Percentiles rank a stretch among this genome's conserved stretches.
These are phyloP conservation scores for Forsythia viridissima DNA, from an alignment of 257 asterid species.

Conservation along the genomic window DNA sequence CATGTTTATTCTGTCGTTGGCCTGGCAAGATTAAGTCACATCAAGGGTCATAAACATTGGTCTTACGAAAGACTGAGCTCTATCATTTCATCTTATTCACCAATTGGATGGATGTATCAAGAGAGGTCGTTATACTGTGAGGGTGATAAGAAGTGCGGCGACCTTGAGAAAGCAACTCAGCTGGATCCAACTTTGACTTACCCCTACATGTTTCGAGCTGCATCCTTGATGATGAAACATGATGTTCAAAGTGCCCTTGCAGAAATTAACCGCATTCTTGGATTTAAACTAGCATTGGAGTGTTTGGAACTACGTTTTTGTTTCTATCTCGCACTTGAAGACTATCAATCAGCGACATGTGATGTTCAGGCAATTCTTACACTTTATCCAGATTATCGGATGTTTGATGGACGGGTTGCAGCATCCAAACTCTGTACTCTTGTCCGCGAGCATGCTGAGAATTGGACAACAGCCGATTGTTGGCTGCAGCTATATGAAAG, in stretches of 20 bases:
- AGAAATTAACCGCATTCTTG: constrained; percentile 84
- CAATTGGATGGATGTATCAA: constrained; percentile 98
- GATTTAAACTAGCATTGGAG: constrained; percentile 89
- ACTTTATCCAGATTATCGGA: constrained; percentile 71
- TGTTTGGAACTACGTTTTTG: constrained; percentile 95
- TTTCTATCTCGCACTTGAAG: constrained; percentile 83
- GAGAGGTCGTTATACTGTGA: constrained; percentile 87
- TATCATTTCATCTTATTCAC: constrained; percentile 54
- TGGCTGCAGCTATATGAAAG: constrained; percentile 95
- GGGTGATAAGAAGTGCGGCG: constrained; percentile 52
- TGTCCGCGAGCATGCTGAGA: constrained; percentile 86
- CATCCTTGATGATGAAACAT: constrained; percentile 81
- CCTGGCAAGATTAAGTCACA: constrained; percentile 65
- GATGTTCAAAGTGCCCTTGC: constrained; percentile 74
- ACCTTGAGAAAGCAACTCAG: constrained; percentile 81
- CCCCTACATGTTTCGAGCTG: constrained; percentile 97
- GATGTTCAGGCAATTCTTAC: constrained; percentile 96
- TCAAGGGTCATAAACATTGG: constrained; percentile 49
- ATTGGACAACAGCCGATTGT: constrained; percentile 96
- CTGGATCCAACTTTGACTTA: constrained; percentile 88
- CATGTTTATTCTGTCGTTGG: constrained; percentile 81
- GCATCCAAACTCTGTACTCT: constrained; percentile 80
- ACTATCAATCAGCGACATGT: constrained; percentile 77
- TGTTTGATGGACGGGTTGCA: constrained; percentile 86
- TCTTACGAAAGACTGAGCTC: constrained; percentile 66